Evolutionary conservation across 192 early-diverging fungal species (phyloP).

Genomic region (Thamnidium elegans): DNA sequence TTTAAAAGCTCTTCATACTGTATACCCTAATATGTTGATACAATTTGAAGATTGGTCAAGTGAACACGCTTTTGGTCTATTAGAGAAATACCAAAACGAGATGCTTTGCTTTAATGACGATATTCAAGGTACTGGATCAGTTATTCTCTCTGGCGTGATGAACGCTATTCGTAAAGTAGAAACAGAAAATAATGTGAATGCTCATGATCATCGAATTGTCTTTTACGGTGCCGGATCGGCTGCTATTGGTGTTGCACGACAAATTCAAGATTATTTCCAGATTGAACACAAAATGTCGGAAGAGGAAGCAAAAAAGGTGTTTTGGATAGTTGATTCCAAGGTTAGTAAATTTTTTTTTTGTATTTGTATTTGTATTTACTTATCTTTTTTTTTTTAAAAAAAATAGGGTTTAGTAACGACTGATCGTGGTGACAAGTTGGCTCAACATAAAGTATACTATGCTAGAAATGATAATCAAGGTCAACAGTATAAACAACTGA

Average conservation of each 20-base stretch:
- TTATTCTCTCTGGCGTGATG: conserved; percentile 91
- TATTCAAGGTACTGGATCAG: conserved; percentile 92
- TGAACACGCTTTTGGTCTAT: conserved; percentile 83
- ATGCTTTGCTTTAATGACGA: conserved; percentile 95
- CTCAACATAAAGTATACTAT: conserved; percentile 83
- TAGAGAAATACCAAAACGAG: conserved; percentile 74
- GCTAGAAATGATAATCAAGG: conserved; percentile 83
- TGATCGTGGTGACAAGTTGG: conserved; percentile 83
- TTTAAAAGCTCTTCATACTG: conserved; percentile 61
- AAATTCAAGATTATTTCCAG: conserved; percentile 80
- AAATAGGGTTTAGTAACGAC: conserved; percentile 76
- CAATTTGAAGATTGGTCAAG: conserved; percentile 98
- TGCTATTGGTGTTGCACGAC: conserved; percentile 93
- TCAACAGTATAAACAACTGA: conserved; percentile 67
- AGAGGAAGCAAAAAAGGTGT: conserved; percentile 65
- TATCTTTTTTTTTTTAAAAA: not conserved
- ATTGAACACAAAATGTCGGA: conserved; percentile 73
- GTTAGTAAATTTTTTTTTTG: not conserved
- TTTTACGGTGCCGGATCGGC: conserved; percentile 97
- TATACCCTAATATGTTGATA: conserved; percentile 82
- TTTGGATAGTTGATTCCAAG: conserved; percentile 91
- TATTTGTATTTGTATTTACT: not conserved
- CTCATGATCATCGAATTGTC: conserved; percentile 80
- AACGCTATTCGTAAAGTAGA: conserved; percentile 68
- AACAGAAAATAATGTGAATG: conserved; percentile 58